Evolutionary conservation across 768 basidiomycete genomes (phyloP), one percentile per base, ranked within the genome.

Genomic region (Lepiota subincarnata): DNA sequence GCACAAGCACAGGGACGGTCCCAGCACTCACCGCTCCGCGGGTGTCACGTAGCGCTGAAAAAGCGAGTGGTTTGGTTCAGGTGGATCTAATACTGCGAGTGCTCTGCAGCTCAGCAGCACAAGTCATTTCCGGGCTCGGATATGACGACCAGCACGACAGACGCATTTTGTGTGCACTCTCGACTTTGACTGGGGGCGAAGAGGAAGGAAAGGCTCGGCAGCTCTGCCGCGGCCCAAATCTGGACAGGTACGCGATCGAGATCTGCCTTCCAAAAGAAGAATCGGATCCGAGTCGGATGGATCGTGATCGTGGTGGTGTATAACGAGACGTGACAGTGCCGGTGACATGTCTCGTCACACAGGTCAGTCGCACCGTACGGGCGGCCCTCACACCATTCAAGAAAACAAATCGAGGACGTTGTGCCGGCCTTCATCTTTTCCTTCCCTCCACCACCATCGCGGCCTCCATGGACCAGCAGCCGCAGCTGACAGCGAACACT

Each of bases 211-310:
- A 16, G 39, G 24, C 10, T 40, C 31, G 39, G 26, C 48, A 51
- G 26, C 16, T 31, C 14, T 50, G 50, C 40, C 50, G 48, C 48
- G 48, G 48, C 45, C 48, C 48, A 40, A 31, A 50, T 50, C 16
- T 46, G 43, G 52, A 45, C 35, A 45, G 43, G 51, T 26, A 53
- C 42, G 14, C 14, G 51, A 46, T 46, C 44, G 43, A 52, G 50
- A 52, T 52, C 50, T 19, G n/a, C 42, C 7, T 37, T 39, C 44
- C 52, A 4, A 46, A 39, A 39, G 44, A 38, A 37, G 52, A 10
- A 46, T 36, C 36, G 52, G 52, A 53, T 53, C 52, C 52, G 52
- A 53, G 52, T 53, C 52, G 44, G 52, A 53, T 53, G 52, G 50
- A 51, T 51, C 50, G 48, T 51, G 50, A 51, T 42, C 40, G 40